Evolutionary conservation across 2,329 filamentous ascomycete genomes (phyloP).

Genomic region (Lachnellula willkommii): DNA sequence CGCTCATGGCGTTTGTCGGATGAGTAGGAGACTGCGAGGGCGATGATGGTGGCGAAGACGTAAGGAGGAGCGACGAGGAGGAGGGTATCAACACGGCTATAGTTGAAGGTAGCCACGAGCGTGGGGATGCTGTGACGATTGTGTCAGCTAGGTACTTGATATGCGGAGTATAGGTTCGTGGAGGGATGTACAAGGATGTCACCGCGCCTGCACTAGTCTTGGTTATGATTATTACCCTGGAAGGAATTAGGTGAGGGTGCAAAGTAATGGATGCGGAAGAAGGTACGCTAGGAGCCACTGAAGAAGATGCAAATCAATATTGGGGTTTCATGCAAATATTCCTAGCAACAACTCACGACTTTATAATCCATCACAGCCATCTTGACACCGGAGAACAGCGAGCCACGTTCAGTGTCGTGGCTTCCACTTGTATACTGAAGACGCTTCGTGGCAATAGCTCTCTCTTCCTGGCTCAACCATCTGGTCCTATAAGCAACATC

Average conservation of each 20-base stretch:
- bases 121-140: conserved; percentile 19
- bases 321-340: neutral
- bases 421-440: conserved; percentile 7
- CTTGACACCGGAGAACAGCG: conserved; percentile 11
- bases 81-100: conserved; percentile 13
- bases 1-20: conserved; percentile 14
- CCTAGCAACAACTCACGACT: conserved; percentile 1
- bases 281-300: neutral
- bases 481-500: conserved; percentile 19
- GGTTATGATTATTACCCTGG: conserved; percentile 5
- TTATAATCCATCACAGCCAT: conserved; percentile 18
- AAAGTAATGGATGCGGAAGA: neutral
- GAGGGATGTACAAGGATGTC: conserved; percentile 23
- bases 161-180: too few relatives aligned
- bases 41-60: conserved; percentile 16
- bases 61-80: conserved; percentile 23
- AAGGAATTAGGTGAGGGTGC: conserved; percentile 21
- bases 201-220: neutral
- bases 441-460: conserved; percentile 34
- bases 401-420: conserved; percentile 12
- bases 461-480: conserved; percentile 35
- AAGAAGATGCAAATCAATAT: neutral
- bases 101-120: conserved; percentile 15
- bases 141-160: too few relatives aligned
- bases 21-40: conserved; percentile 8